Evolutionary conservation across 805 yeast genomes (phyloP).

Genomic region (Kodamaea nitidulidarum): DNA sequence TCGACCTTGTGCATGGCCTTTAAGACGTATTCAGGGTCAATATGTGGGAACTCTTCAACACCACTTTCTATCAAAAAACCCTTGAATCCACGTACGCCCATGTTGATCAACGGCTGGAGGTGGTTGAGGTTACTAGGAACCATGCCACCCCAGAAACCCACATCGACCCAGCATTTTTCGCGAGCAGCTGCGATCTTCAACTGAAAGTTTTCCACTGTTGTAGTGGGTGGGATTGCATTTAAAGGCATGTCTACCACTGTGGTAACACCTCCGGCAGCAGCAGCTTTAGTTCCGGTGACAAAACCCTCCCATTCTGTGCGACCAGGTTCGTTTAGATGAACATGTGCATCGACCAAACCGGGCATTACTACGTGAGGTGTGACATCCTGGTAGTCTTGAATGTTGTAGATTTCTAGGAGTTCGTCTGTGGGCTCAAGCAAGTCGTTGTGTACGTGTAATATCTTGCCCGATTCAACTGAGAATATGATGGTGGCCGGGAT

Average conservation of each 20-base stretch:
- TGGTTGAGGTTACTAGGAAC: conserved; percentile 73
- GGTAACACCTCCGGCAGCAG: conserved; percentile 94
- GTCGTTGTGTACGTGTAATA: conserved; percentile 44
- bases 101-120: conserved; percentile 67
- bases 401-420: conserved; percentile 39
- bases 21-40: conserved; percentile 58
- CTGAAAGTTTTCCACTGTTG: conserved; percentile 71
- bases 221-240: conserved; percentile 94
- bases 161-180: conserved; percentile 86
- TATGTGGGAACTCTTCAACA: conserved; percentile 93
- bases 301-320: conserved; percentile 98
- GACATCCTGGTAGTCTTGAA: conserved; percentile 47
- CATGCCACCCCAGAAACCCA: conserved; percentile 95
- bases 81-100: conserved; percentile 93
- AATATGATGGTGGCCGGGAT: conserved; percentile 64
- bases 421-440: conserved; percentile 39
- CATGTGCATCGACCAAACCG: conserved; percentile 91
- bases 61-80: conserved; percentile 92
- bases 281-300: conserved; percentile 92
- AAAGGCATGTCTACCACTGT: conserved; percentile 95
- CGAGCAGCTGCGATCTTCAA: conserved; percentile 73
- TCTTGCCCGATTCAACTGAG: conserved; percentile 48
- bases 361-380: conserved; percentile 72
- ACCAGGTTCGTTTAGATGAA: conserved; percentile 96
- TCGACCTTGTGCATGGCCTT: conserved; percentile 62